Evolutionary conservation across 768 basidiomycete genomes (phyloP).

Genomic region (Serpula lacrymans): DNA sequence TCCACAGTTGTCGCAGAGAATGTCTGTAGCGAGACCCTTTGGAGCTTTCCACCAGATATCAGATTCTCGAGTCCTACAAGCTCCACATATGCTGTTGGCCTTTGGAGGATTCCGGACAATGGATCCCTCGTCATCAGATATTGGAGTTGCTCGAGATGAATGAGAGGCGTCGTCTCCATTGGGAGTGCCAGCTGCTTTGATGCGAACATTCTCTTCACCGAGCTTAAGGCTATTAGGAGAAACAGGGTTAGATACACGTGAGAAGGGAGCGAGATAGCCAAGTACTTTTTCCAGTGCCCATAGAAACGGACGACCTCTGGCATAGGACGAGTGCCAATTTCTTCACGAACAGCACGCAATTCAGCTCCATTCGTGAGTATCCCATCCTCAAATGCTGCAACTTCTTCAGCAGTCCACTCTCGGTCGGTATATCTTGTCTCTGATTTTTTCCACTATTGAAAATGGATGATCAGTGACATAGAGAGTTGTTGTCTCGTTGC

Average conservation of each 20-base stretch:
- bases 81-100: conserved; percentile 65
- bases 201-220: conserved; percentile 61
- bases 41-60: conserved; percentile 90
- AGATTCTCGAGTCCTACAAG: conserved; percentile 80
- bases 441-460: conserved; percentile 65
- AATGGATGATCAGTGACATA: conserved; percentile 6
- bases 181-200: conserved; percentile 35
- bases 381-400: conserved; percentile 72
- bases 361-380: conserved; percentile 74
- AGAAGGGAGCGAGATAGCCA: conserved; percentile 9
- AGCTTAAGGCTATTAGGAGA: conserved; percentile 50
- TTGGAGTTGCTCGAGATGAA: conserved; percentile 29
- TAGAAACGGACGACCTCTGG: conserved; percentile 82
- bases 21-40: conserved; percentile 70
- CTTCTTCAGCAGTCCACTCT: conserved; percentile 68
- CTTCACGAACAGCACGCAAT: conserved; percentile 72
- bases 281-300: conserved; percentile 84
- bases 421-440: conserved; percentile 66
- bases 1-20: conserved; percentile 85
- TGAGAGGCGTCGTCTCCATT: conserved; percentile 26
- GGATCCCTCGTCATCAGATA: conserved; percentile 74
- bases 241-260: conserved; percentile 8
- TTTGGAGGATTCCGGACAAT: conserved; percentile 56
- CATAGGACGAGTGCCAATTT: conserved; percentile 65
- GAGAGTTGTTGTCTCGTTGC: conserved; percentile 3